phyloP scores from a whole-genome alignment of 2,329 filamentous ascomycete species.

The Fusarium oxysporum region DNA sequence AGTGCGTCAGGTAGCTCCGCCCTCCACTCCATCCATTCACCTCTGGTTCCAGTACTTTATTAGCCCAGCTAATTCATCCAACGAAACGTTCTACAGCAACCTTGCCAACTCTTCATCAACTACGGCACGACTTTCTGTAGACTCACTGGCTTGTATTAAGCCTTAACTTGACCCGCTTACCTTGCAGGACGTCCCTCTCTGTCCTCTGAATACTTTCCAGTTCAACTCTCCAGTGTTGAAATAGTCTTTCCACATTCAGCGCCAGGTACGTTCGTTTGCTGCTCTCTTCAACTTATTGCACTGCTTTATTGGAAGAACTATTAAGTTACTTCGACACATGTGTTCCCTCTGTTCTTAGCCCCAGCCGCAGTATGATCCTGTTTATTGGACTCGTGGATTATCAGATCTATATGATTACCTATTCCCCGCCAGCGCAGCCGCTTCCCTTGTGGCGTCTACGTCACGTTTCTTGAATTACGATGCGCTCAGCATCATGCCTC shows the following conservation, averaged over 20 bases:
- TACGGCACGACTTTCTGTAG: conserved; percentile 36
- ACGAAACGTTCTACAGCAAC: conserved; percentile 22
- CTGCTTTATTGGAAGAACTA: not conserved
- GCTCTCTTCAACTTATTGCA: conserved; percentile 8
- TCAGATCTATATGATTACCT: conserved; percentile 7
- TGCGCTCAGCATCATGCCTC: conserved; percentile 28
- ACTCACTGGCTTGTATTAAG: conserved; percentile 16
- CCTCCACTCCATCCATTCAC: conserved; percentile 11
- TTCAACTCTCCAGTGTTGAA: conserved; percentile 2
- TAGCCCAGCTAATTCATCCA: conserved; percentile 15
- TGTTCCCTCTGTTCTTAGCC: not conserved
- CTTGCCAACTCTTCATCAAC: conserved; percentile 35
- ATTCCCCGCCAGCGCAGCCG: conserved; percentile 26
- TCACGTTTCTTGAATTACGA: conserved; percentile 38
- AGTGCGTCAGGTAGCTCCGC: not conserved
- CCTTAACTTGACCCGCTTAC: conserved; percentile 14
- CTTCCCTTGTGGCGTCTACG: conserved; percentile 38
- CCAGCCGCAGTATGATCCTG: not conserved
- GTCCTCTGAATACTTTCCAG: not conserved
- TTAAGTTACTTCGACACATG: not conserved
- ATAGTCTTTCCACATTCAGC: conserved; percentile 7
- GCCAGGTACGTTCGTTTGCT: conserved; percentile 28
- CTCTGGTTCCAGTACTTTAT: not conserved
- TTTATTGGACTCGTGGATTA: conserved; percentile 4
- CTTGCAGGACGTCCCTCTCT: not conserved